Percentiles rank a stretch among this genome's conserved stretches.
Evolutionary conservation across 495 filamentous ascomycete species (phyloP).

Genomic region (Lophiotrema nucula): DNA sequence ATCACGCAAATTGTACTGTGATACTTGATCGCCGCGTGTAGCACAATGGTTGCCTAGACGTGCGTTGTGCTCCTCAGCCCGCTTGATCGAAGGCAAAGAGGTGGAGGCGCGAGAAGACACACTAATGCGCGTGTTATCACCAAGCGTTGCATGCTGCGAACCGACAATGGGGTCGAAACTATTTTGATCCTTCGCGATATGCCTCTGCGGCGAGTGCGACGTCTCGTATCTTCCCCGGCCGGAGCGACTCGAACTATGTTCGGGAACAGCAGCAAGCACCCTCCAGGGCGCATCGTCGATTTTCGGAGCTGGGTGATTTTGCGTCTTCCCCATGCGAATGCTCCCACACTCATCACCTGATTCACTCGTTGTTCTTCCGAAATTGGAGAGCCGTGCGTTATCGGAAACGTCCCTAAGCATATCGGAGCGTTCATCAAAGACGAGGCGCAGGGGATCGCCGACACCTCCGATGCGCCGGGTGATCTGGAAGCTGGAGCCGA

Average conservation of each 20-base stretch:
- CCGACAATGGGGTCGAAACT: not conserved
- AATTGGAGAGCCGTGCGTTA: constrained; percentile 10
- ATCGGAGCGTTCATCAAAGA: constrained; percentile 10
- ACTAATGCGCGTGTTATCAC: constrained; percentile 8
- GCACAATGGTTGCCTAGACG: too few relatives aligned
- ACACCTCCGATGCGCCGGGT: constrained; percentile 1
- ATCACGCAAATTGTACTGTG: not conserved
- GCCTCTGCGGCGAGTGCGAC: not conserved
- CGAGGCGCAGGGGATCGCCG: not conserved
- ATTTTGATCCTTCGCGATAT: not conserved
- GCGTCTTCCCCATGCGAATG: too few relatives aligned
- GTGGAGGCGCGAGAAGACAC: constrained; percentile 12
- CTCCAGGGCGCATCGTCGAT: constrained; percentile 28
- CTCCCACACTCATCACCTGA: not conserved
- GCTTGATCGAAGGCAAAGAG: constrained; percentile 19
- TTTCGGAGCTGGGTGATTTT: constrained; percentile 1
- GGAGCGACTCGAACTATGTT: constrained; percentile 18
- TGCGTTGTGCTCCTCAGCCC: not conserved
- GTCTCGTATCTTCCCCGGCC: not conserved
- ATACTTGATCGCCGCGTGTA: too few relatives aligned
- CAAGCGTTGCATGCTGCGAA: constrained; percentile 22
- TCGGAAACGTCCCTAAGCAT: not conserved
- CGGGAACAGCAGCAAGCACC: constrained; percentile 17
- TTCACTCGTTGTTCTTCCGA: not conserved
- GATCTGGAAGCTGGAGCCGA: constrained; percentile 1